A percentile compares a stretch with the other conserved stretches of the same genome.
These are phyloP conservation scores for Oidium heveae DNA, from an alignment of 2,329 filamentous ascomycete genomes.

Conservation along the genomic window DNA sequence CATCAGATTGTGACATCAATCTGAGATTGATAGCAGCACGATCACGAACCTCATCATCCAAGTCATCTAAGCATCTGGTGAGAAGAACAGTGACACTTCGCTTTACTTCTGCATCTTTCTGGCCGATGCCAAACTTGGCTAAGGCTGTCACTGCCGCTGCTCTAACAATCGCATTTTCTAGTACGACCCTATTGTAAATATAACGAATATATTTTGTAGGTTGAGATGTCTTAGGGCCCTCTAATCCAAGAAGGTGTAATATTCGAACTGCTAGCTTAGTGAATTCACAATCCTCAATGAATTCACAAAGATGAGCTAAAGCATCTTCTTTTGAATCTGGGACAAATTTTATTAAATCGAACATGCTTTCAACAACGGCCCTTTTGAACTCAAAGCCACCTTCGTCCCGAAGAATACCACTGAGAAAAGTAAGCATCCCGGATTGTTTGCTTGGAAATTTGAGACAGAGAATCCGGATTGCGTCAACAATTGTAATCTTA, in stretches of 20 bases:
- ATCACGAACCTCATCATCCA: conserved; percentile 91
- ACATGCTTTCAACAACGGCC: conserved; percentile 95
- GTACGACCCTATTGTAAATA: conserved; percentile 93
- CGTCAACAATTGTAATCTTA: conserved; percentile 99
- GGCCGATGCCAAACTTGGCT: conserved; percentile 89
- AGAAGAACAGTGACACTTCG: conserved; percentile 81
- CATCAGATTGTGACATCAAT: conserved; percentile 65
- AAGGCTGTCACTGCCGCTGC: conserved; percentile 87
- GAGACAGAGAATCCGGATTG: conserved; percentile 81
- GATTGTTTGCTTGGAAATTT: conserved; percentile 98
- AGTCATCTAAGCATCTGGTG: conserved; percentile 81
- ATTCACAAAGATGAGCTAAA: conserved; percentile 86
- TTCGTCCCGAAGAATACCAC: conserved; percentile 87
- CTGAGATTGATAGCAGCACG: conserved; percentile 79
- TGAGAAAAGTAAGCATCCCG: conserved; percentile 90
- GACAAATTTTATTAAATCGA: conserved; percentile 96
- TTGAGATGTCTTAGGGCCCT: conserved; percentile 84
- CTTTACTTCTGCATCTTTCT: conserved; percentile 92
- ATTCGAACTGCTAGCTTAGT: conserved; percentile 93
- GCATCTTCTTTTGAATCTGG: conserved; percentile 64
- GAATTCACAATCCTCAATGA: conserved; percentile 98
- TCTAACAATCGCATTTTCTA: conserved; percentile 89
- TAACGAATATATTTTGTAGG: conserved; percentile 98
- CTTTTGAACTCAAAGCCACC: conserved; percentile 97
- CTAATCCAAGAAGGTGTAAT: conserved; percentile 73